Conservation (phyloP, 768 basidiomycete genomes). For the Mycena vulgaris region DNA sequence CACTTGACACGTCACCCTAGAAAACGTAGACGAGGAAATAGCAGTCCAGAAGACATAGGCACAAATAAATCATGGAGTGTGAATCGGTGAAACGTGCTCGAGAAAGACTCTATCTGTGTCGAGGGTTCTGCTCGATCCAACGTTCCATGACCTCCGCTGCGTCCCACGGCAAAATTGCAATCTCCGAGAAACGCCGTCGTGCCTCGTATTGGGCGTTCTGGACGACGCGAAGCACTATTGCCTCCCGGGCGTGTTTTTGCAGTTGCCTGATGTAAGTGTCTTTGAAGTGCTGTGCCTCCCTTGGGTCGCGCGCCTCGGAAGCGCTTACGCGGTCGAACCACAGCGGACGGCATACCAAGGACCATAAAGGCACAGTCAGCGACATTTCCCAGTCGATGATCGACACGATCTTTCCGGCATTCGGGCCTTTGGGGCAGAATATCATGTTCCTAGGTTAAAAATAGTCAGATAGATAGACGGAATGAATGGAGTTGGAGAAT, state of each 20-base stretch:
- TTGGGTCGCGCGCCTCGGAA: slow-evolving; percentile 18
- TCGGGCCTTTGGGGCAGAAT: slow-evolving; percentile 38
- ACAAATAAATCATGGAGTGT: not conserved
- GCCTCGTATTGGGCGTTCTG: slow-evolving; percentile 41
- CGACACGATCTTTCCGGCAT: slow-evolving; percentile 38
- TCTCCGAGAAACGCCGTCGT: slow-evolving; percentile 37
- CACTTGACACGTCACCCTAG: too few relatives aligned
- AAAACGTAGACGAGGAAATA: too few relatives aligned
- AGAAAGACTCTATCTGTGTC: slow-evolving; percentile 1
- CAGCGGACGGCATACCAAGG: slow-evolving; percentile 39
- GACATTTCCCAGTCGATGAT: slow-evolving; percentile 45
- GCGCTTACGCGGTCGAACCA: slow-evolving; percentile 38
- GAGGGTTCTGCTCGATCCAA: slow-evolving; percentile 19
- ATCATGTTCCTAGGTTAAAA: slow-evolving; percentile 38
- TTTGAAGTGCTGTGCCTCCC: slow-evolving; percentile 40
- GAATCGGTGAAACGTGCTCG: not conserved
- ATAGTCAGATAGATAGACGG: not conserved
- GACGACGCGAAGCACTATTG: slow-evolving; percentile 39
- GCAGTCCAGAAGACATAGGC: not conserved
- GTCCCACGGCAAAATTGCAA: slow-evolving; percentile 41
- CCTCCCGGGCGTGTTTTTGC: slow-evolving; percentile 37
- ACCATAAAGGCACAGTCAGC: slow-evolving; percentile 41
- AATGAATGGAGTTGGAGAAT: not conserved
- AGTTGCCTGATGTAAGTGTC: slow-evolving; percentile 43
- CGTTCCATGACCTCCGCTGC: slow-evolving; percentile 38